Evolutionary conservation across 2,329 filamentous ascomycete species (phyloP), one percentile per base, ranked within the genome.

Genomic region (Aspergillus aculeatinus): DNA sequence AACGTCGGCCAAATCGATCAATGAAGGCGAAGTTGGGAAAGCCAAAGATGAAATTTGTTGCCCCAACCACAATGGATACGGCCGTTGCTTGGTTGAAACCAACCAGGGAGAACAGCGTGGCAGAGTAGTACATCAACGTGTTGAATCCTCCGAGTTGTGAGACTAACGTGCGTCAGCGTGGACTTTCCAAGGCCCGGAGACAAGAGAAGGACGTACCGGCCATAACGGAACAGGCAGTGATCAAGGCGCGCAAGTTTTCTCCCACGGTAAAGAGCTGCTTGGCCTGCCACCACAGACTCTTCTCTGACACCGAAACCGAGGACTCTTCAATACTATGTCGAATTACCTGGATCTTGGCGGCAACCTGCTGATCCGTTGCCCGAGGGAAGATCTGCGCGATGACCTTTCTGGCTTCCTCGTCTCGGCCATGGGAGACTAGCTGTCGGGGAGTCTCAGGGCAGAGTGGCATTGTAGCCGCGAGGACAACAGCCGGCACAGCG

Each of bases 361-460:
- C 63, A 1, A 83, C 72, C 60, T 82, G 79, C 50, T 76, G 66
- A 1, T 73, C 67, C 1, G 77, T 81, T 2, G 63, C 63, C 6
- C 59, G 51, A 9, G 66, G 62, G 35, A 68, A 71, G 14, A 72
- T 67, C 27, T 61, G 63, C 64, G 73, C 57, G 68, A 76, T 53
- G 42, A 74, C 72, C 35, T 51, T 58, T 5, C 71, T 72, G 2
- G 79, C 80, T 31, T 79, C 75, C 9, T 80, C 78, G 7, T 64
- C 47, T 47, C 75, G 76, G 4, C 73, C 70, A 52, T 81, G 79
- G 5, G 51, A 21, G n/a, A 82, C 70, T 4, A 83, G 70, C 59
- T 82, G 79, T 4, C 80, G 76, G 6, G 81, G 80, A 1, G 78
- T 81, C 58, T 84, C 81, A 0, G 81, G 81, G 61, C 79, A 81